phyloP scores from a whole-genome alignment of 768 basidiomycete species.

The Cystofilobasidium bisporidii region DNA sequence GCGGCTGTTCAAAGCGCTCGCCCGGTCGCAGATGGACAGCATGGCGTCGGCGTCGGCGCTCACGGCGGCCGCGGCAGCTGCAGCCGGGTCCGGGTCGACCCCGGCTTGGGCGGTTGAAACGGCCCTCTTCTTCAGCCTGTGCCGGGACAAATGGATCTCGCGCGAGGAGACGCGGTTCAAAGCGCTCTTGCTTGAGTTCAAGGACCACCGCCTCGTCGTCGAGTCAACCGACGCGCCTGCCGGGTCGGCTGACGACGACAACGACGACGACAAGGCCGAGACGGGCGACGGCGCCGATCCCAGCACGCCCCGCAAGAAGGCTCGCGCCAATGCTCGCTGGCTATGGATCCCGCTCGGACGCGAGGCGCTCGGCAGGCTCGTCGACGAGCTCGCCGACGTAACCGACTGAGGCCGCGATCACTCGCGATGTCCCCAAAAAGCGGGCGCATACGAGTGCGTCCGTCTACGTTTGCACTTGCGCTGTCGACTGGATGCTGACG shows the following conservation, averaged over 20 bases:
- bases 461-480: too few relatives aligned
- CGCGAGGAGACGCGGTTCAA: constrained; percentile 75
- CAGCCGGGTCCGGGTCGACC: constrained; percentile 41
- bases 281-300: not conserved
- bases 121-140: constrained; percentile 40
- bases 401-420: not conserved
- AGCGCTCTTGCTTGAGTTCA: constrained; percentile 76
- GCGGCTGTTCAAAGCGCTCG: constrained; percentile 64
- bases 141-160: constrained; percentile 71
- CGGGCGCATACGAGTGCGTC: not conserved
- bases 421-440: too few relatives aligned
- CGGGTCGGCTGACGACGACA: constrained; percentile 42
- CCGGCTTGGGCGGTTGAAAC: constrained; percentile 51
- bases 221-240: constrained; percentile 36
- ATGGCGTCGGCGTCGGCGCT: not conserved
- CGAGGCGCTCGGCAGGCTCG: constrained; percentile 50
- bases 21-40: constrained; percentile 37
- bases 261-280: constrained; percentile 24
- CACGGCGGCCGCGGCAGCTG: constrained; percentile 43
- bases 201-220: constrained; percentile 79
- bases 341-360: constrained; percentile 81
- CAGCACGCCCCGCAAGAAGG: constrained; percentile 34
- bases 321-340: constrained; percentile 45
- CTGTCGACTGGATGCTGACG: too few relatives aligned
- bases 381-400: constrained; percentile 33